Evolutionary conservation across 2,329 filamentous ascomycete genomes (phyloP), one percentile per base, ranked within the genome.

Genomic region (Colletotrichum eremochloae): DNA sequence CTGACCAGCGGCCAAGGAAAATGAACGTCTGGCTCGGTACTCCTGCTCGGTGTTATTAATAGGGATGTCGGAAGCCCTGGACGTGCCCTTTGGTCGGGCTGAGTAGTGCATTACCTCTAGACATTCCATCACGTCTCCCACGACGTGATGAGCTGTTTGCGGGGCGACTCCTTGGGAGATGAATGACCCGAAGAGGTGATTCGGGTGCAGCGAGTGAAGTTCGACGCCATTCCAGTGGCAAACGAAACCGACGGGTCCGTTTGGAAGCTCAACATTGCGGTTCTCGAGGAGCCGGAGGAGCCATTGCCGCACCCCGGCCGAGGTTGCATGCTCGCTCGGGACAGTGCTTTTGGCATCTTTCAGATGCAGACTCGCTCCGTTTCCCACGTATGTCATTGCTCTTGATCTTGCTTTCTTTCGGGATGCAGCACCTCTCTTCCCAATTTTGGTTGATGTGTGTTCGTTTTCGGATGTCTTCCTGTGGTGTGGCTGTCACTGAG

Each of bases 81-180:
- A 24, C 24, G 24, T 24, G 9, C 8, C 20, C 8, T 24, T 24
- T n/a, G 20, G 20, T n/a, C 44, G 20, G 20, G 44, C 20, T n/a
- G 44, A 12, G 44, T 0, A 12, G 20, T n/a, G 20, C 20, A 48
- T 48, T 48, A 48, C 44, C 44, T 48, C 3, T 29, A 67, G 33
- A 60, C 64, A 67, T 31, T 67, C 64, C 53, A 67, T 67, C 14
- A 67, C n/a, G 24, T 67, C 64, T 33, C 64, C 64, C 15, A 67
- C 64, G 42, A 67, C 44, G 29, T 58, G 53, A 33, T 60, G 64
- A 1, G 64, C 64, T 15, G 55, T 67, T 18, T 67, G 40, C 18
- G 64, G 44, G 8, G 29, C 64, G n/a, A 67, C n/a, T 2, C 64
- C 64, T 24, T 67, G 64, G 42, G 64, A 67, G 55, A 60, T 67